A percentile compares a stretch with the other conserved stretches of the same genome.
phyloP scores from a whole-genome alignment of 495 filamentous ascomycete species.

The Bryoglossum gracile region DNA sequence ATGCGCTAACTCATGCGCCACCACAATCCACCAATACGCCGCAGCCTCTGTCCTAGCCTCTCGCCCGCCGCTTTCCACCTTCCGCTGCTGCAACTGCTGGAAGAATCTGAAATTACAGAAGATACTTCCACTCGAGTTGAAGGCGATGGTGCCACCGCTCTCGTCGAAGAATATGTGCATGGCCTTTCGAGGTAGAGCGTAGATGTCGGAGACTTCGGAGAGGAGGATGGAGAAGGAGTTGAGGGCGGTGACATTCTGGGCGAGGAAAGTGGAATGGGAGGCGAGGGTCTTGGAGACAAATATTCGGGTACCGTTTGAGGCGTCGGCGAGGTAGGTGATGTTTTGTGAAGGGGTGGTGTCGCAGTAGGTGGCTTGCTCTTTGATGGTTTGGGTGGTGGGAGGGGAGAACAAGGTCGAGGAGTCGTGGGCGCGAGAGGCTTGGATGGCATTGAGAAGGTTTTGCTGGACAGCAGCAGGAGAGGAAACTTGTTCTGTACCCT shows the following conservation, averaged over 20 bases:
- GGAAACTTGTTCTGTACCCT: conserved; percentile 36
- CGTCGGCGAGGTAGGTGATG: conserved; percentile 64
- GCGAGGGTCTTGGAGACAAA: conserved; percentile 48
- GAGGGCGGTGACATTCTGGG: conserved; percentile 53
- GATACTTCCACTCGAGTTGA: conserved; percentile 77
- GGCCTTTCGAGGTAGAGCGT: conserved; percentile 50
- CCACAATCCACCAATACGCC: conserved; percentile 85
- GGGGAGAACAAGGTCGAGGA: conserved; percentile 61
- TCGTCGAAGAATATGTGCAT: conserved; percentile 87
- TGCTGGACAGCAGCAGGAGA: conserved; percentile 48
- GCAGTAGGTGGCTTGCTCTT: conserved; percentile 84
- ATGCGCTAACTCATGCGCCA: conserved; percentile 92
- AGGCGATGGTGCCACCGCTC: conserved; percentile 75
- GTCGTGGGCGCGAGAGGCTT: conserved; percentile 72
- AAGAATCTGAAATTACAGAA: conserved; percentile 95
- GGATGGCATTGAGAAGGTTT: conserved; percentile 73
- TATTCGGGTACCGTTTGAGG: conserved; percentile 63
- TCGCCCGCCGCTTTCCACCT: conserved; percentile 17
- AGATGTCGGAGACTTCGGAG: conserved; percentile 60
- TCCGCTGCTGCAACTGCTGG: conserved; percentile 60
- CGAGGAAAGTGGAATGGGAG: conserved; percentile 47
- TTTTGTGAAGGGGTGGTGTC: conserved; percentile 76
- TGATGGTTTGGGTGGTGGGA: conserved; percentile 64
- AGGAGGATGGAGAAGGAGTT: conserved; percentile 65
- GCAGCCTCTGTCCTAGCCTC: conserved; percentile 54